Conservation (phyloP, 306 rosid species). For the Ormosia emarginata region DNA sequence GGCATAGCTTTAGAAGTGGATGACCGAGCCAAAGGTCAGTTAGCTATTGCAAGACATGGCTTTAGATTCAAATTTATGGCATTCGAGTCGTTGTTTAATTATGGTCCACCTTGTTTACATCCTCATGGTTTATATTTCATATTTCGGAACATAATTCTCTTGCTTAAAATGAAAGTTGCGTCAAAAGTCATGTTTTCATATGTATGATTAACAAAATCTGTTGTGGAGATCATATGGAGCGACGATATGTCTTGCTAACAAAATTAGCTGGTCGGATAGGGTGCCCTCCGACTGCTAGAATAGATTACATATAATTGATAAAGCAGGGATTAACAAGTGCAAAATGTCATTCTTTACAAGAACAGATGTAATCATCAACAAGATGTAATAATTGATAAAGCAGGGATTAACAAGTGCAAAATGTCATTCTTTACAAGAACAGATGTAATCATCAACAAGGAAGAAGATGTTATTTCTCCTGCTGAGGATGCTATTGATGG, state of each 20-base stretch:
- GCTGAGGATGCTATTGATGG: slow-evolving; percentile 43
- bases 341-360: too few relatives aligned
- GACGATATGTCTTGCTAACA: neutral
- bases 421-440: slow-evolving; percentile 26
- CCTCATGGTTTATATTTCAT: neutral
- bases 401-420: neutral
- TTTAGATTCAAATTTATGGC: too few relatives aligned
- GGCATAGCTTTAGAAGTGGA: slow-evolving; percentile 90
- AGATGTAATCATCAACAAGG: slow-evolving; percentile 73
- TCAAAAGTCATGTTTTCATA: neutral
- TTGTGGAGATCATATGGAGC: neutral
- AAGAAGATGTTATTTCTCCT: slow-evolving; percentile 70
- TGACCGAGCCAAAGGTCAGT: slow-evolving; percentile 89
- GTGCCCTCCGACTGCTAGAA: neutral
- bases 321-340: too few relatives aligned
- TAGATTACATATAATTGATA: neutral
- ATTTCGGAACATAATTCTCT: neutral
- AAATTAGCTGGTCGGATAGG: neutral
- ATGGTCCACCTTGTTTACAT: neutral
- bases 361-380: too few relatives aligned
- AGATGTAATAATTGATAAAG: neutral
- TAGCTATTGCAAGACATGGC: too few relatives aligned
- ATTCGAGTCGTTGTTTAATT: too few relatives aligned
- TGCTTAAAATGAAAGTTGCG: neutral
- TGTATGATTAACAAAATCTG: neutral